phyloP scores from a whole-genome alignment of 2,329 filamentous ascomycete genomes.

The Fusarium brachygibbosum region DNA sequence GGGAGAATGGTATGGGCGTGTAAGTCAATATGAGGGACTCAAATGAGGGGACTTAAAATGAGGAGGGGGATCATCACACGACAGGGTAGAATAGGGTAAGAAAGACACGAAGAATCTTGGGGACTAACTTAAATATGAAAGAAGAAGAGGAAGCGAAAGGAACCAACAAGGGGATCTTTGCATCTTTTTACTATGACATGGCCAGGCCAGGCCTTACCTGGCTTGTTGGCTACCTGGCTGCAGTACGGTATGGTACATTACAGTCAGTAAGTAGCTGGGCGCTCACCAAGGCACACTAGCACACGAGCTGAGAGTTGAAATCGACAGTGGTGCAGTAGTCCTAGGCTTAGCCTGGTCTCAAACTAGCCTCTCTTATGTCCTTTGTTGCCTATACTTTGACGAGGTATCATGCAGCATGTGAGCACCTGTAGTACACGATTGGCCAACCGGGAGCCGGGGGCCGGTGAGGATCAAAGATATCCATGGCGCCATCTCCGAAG shows the following conservation, averaged over 20 bases:
- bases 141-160: slow-evolving; percentile 21
- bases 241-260: slow-evolving; percentile 5
- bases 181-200: slow-evolving; percentile 19
- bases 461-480: slow-evolving; percentile 8
- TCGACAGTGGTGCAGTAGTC: slow-evolving; percentile 26
- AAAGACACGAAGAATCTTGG: slow-evolving; percentile 11
- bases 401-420: slow-evolving; percentile 20
- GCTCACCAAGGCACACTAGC: slow-evolving; percentile 35
- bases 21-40: slow-evolving; percentile 48
- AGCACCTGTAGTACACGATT: slow-evolving; percentile 39
- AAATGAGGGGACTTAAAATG: slow-evolving; percentile 18
- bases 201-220: background rate
- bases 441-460: slow-evolving; percentile 18
- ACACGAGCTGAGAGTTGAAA: slow-evolving; percentile 28
- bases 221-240: background rate
- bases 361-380: slow-evolving; percentile 5
- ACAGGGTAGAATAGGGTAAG: slow-evolving; percentile 33
- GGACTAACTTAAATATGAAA: slow-evolving; percentile 13
- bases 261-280: slow-evolving; percentile 35
- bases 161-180: slow-evolving; percentile 22
- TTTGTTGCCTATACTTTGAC: slow-evolving; percentile 23
- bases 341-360: slow-evolving; percentile 13
- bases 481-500: slow-evolving; percentile 7
- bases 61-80: slow-evolving; percentile 40
- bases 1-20: slow-evolving; percentile 38